phyloP scores from a whole-genome alignment of 257 asterid genomes.

The Ehretia macrophylla region DNA sequence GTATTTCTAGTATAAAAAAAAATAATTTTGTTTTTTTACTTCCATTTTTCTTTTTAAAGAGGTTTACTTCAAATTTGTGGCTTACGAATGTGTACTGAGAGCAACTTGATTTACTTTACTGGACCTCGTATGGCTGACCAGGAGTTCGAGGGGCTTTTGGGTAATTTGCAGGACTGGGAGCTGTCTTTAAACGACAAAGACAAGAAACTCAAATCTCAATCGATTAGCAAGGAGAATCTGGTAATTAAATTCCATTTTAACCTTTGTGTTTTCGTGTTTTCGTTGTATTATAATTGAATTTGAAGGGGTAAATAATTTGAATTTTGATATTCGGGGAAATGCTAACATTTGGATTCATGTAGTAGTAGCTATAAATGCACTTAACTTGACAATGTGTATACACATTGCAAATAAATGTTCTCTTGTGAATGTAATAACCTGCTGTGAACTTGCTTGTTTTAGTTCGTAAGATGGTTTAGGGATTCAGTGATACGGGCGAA shows the following conservation, averaged over 20 bases:
- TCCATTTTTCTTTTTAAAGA: too few species aligned
- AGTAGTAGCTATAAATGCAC: neutral
- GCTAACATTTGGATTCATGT: too few species aligned
- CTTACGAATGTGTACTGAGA: neutral
- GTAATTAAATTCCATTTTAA: conserved; percentile 30
- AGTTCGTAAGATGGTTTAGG: too few species aligned
- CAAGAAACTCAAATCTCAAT: conserved; percentile 60
- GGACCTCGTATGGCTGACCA: conserved; percentile 29
- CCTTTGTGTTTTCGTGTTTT: neutral
- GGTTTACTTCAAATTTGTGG: neutral
- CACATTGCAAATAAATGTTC: too few species aligned
- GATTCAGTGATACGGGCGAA: too few species aligned
- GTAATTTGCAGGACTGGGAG: conserved; percentile 92
- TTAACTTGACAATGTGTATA: too few species aligned
- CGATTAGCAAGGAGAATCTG: conserved; percentile 41
- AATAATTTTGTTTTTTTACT: too few species aligned
- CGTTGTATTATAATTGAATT: neutral
- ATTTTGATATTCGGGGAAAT: neutral
- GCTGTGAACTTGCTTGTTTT: too few species aligned
- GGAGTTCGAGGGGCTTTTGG: conserved; percentile 78
- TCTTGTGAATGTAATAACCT: neutral
- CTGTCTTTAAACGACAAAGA: conserved; percentile 66
- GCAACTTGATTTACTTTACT: conserved; percentile 8
- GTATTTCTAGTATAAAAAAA: neutral
- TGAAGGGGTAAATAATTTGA: neutral